phyloP scores from a whole-genome alignment of 2,329 filamentous ascomycete species.

The Dactylellina haptotyla region DNA sequence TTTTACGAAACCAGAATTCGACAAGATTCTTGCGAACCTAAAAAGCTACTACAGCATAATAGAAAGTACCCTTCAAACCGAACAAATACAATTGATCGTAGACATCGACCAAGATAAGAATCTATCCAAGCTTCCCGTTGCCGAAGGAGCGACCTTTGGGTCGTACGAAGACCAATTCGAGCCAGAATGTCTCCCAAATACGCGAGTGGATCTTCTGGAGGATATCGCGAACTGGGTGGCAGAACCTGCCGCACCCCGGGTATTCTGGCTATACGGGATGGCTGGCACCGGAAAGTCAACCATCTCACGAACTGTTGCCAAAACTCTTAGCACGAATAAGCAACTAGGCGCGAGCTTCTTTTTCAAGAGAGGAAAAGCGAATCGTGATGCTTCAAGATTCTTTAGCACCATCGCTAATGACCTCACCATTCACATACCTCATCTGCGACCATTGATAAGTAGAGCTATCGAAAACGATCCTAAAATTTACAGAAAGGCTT shows the following conservation, averaged over 20 bases:
- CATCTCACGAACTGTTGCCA: slow-evolving; percentile 60
- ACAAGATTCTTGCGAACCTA: no score
- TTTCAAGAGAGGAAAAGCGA: slow-evolving; percentile 63
- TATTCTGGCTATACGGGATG: slow-evolving; percentile 61
- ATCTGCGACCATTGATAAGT: slow-evolving; percentile 57
- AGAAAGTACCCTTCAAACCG: neutral
- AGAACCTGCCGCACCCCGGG: neutral
- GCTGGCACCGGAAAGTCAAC: slow-evolving; percentile 61
- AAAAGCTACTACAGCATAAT: neutral
- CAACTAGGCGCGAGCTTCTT: slow-evolving; percentile 63
- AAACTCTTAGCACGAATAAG: slow-evolving; percentile 46
- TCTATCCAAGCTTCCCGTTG: slow-evolving; percentile 13
- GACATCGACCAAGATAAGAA: slow-evolving; percentile 4
- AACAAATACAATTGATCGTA: neutral
- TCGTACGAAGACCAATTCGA: slow-evolving; percentile 55
- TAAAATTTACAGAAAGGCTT: neutral
- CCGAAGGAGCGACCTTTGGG: slow-evolving; percentile 55
- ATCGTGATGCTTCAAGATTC: slow-evolving; percentile 61
- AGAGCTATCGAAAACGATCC: slow-evolving; percentile 59
- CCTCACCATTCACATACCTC: slow-evolving; percentile 59
- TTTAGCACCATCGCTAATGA: slow-evolving; percentile 63
- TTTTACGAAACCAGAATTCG: no score
- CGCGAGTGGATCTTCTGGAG: slow-evolving; percentile 56
- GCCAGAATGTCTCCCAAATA: slow-evolving; percentile 55
- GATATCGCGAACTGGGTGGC: slow-evolving; percentile 51